Conservation (phyloP, 768 basidiomycete species). For the Steccherinum ochraceum region DNA sequence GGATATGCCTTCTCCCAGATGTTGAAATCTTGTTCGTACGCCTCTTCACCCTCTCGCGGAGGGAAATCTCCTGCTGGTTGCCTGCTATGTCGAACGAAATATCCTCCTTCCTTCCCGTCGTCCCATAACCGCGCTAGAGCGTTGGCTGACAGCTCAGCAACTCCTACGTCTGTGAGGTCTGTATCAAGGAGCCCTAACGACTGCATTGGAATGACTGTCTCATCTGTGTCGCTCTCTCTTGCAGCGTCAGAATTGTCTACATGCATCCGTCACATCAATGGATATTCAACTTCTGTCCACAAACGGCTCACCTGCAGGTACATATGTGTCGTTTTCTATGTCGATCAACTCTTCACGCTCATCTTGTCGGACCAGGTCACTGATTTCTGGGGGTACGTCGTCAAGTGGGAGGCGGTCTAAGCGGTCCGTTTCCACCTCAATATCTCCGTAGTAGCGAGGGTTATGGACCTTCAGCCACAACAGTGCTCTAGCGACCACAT, state of each 20-base stretch:
- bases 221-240: conserved; percentile 3
- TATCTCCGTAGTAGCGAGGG: conserved; percentile 23
- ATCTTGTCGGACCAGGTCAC: conserved; percentile 12
- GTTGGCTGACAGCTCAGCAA: conserved; percentile 19
- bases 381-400: conserved; percentile 27
- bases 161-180: conserved; percentile 19
- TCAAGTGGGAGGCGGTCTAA: conserved; percentile 25
- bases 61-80: conserved; percentile 13
- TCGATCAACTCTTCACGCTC: conserved; percentile 11
- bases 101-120: conserved; percentile 17
- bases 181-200: conserved; percentile 21
- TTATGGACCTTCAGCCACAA: conserved; percentile 32
- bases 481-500: conserved; percentile 24
- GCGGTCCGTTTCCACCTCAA: conserved; percentile 16
- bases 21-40: conserved; percentile 4
- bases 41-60: neutral
- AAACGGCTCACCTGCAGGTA: conserved; percentile 13
- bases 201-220: conserved; percentile 25
- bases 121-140: conserved; percentile 21
- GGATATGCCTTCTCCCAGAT: conserved; percentile 15
- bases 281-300: neutral
- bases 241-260: neutral
- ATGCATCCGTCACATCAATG: neutral
- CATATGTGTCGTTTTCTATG: conserved; percentile 22
- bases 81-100: conserved; percentile 16